Evolutionary conservation across 371 early-diverging fungal genomes (phyloP).

Genomic region (Scutellospora calospora): DNA sequence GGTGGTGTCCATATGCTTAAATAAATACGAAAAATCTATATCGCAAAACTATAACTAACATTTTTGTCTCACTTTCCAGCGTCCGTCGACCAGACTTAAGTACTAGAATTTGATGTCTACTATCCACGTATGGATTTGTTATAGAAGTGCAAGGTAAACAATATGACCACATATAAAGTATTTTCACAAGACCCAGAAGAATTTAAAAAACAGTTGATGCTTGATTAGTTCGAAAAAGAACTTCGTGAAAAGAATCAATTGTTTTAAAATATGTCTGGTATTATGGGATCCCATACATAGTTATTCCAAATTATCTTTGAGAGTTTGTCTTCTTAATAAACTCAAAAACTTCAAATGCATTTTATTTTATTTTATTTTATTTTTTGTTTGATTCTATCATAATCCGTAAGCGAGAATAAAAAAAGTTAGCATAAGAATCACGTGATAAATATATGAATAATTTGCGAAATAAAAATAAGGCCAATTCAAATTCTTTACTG

Average conservation of each 20-base stretch:
- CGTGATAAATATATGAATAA: conserved; percentile 6
- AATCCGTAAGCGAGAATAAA: no score
- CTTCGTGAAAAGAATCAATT: no score
- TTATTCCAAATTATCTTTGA: not conserved
- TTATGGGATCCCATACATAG: not conserved
- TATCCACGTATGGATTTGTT: conserved; percentile 29
- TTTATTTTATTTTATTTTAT: not conserved
- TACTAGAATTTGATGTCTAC: conserved; percentile 31
- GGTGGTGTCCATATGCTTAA: not conserved
- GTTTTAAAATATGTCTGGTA: no score
- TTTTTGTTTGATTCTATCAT: not conserved
- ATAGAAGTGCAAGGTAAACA: conserved; percentile 35
- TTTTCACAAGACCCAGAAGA: not conserved
- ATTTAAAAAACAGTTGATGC: not conserved
- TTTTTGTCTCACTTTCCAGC: not conserved
- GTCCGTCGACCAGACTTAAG: conserved; percentile 15
- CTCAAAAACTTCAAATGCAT: not conserved
- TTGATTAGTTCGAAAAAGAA: not conserved
- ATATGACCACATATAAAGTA: conserved; percentile 6
- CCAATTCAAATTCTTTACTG: not conserved
- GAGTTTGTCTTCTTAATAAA: no score
- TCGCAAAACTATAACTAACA: not conserved
- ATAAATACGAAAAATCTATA: conserved; percentile 12
- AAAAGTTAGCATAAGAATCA: conserved; percentile 10
- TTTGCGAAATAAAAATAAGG: conserved; percentile 4